Evolutionary conservation across 148 eudicot species (phyloP).

Genomic region (Linanthus parryae): DNA sequence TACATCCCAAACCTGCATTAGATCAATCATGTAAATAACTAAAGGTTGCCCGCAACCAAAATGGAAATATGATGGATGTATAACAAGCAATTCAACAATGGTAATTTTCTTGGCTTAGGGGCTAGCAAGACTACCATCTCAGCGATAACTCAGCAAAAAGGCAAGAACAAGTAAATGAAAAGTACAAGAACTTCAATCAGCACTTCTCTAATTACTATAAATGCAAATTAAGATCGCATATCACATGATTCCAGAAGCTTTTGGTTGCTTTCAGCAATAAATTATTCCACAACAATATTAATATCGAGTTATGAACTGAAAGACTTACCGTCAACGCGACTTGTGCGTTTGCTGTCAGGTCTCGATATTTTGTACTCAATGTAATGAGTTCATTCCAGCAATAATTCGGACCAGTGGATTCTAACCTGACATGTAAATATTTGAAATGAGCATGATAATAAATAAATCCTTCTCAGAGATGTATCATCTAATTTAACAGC

Average conservation of each 20-base stretch:
- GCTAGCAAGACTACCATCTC: neutral
- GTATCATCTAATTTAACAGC: neutral
- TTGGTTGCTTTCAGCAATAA: too few relatives aligned
- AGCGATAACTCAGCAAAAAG: neutral
- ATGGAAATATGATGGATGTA: neutral
- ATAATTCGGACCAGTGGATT: conserved; percentile 66
- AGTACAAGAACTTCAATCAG: too few relatives aligned
- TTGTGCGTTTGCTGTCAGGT: conserved; percentile 85
- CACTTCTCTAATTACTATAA: neutral
- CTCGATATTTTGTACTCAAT: conserved; percentile 90
- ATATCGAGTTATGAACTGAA: too few relatives aligned
- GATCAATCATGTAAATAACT: conserved; percentile 4
- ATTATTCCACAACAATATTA: too few relatives aligned
- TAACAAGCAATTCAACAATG: neutral
- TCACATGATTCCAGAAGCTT: too few relatives aligned
- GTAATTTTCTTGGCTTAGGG: neutral
- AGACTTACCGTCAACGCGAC: conserved; percentile 73
- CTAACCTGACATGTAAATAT: conserved; percentile 44
- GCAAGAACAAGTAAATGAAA: too few relatives aligned
- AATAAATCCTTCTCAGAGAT: neutral
- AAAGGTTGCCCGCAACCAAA: neutral
- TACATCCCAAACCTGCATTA: conserved; percentile 85
- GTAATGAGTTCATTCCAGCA: conserved; percentile 89
- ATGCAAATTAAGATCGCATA: neutral
- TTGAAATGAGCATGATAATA: neutral